Evolutionary conservation across 306 rosid species (phyloP), one percentile per base, ranked within the genome.

Genomic region (Cucumis cinereus): DNA sequence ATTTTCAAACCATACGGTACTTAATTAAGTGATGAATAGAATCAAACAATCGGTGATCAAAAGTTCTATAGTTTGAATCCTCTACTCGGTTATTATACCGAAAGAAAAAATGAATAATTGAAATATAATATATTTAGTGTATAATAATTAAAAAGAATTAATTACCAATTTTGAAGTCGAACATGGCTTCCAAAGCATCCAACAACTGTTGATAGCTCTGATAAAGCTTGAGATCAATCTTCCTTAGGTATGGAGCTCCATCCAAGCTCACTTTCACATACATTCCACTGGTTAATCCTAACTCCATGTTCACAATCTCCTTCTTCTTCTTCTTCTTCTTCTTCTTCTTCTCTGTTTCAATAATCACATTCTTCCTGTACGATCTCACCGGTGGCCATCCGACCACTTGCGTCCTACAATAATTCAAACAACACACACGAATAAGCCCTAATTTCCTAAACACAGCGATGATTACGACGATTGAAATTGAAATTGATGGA

Each of bases 231-330:
- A 47, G 75, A 47, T 70, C 57, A 14, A 70, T 24, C 75, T 70
- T 70, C 75, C 75, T 70, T 6, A 70, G 57, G 7, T 70, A 70
- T 7, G 75, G 75, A 70, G 75, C 75, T 70, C 75, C 75, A 45
- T 70, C 75, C 22, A 70, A 26, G 57, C 75, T 70, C 13, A 70
- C 75, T 70, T 70, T 70, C 75, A 70, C 73, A 40, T 19, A 70
- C 38, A 70, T 70, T 70, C 75, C 58, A 45, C 38, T 3, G 0
- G 7, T 19, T 58, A 16, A 3, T 15, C 64, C 38, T 1, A 6
- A 24, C 15, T 59, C 64, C 64, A 12, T 59, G 1, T 24, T 59
- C 40, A 26, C 26, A 3, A 55, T 24, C 64, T 58, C 64, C 64
- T 58, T 24, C 52, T 45, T 45, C 52, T 43, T 10, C 9, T 8